Base-by-base conservation (phyloP, 495 filamentous ascomycete genomes). In the Neurospora tetraspora region DNA sequence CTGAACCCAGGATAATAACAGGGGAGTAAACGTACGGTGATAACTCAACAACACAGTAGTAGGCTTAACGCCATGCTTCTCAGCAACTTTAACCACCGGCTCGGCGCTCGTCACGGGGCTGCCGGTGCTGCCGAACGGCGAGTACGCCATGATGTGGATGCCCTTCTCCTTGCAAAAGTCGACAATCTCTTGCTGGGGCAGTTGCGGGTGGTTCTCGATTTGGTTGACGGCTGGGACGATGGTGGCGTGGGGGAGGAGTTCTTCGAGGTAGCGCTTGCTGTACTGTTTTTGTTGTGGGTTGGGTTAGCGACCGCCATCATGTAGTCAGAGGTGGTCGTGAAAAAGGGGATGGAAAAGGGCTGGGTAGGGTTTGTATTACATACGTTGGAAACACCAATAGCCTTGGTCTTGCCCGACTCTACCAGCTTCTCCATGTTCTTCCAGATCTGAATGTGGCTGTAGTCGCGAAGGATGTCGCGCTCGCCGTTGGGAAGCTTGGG, bases 131-230 rank as follows among this genome's bases (percentile, higher is more conserved):
- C 93, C 92, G 0, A 94, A 81, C 18, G 92, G 91, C 74, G 88
- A 90, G 80, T 93, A 94, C 9, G 92, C 92, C 39, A 91, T 91
- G 76, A 94, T 81, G 76, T 91, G 89, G 71, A 94, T 93, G 40
- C 91, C 91, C 82, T 91, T 91, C 71, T 85, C 82, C 68, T 85
- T 88, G 83, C 91, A 93, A 73, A 90, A 87, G 78, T 94, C 91
- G 42, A 93, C 90, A 76, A 94, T 91, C 76, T 96, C 92, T 81
- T 94, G 90, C 83, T 96, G 93, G 1, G 93, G 93, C n/a, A 96
- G 87, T 6, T 85, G 86, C 16, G 91, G 91, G 84, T 94, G 92
- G 83, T 94, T 94, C 84, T 97, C 94, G 78, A 96, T 94, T 88
- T 96, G 93, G 83, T 96, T 96, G 74, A 89, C 91, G n/a, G 93